phyloP scores from a whole-genome alignment of 441 rosid species.

The Erodium moschatum region DNA sequence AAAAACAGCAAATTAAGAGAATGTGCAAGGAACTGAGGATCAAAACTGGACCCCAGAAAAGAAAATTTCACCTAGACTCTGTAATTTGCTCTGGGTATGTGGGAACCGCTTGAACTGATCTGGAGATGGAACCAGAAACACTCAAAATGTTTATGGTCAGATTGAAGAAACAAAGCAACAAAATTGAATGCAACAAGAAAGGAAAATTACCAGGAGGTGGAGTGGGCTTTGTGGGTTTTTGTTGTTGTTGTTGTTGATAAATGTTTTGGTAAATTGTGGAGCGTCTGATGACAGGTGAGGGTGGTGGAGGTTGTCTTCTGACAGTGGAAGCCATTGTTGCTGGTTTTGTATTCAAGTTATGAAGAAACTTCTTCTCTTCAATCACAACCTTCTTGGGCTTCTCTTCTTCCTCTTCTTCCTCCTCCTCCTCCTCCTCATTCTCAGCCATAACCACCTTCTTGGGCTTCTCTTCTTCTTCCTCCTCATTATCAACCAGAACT shows the following conservation, averaged over 20 bases:
- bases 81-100: conserved; percentile 49
- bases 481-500: conserved; percentile 17
- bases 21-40: conserved; percentile 1
- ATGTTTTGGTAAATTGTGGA: conserved; percentile 31
- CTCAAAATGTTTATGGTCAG: background rate
- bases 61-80: conserved; percentile 48
- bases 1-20: background rate
- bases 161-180: background rate
- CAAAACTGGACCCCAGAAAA: conserved; percentile 3
- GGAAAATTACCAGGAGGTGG: background rate
- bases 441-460: too few relatives aligned
- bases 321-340: conserved; percentile 33
- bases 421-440: too few relatives aligned
- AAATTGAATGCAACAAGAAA: background rate
- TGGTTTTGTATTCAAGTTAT: conserved; percentile 34
- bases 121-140: conserved; percentile 22
- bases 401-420: too few relatives aligned
- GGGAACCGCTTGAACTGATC: conserved; percentile 32
- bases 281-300: conserved; percentile 25
- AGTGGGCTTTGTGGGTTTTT: conserved; percentile 23
- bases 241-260: background rate
- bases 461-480: too few relatives aligned
- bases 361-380: conserved; percentile 21
- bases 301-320: conserved; percentile 34
- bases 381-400: too few relatives aligned